phyloP scores from a whole-genome alignment of 148 eudicot species.

The Suaeda aralocaspica region DNA sequence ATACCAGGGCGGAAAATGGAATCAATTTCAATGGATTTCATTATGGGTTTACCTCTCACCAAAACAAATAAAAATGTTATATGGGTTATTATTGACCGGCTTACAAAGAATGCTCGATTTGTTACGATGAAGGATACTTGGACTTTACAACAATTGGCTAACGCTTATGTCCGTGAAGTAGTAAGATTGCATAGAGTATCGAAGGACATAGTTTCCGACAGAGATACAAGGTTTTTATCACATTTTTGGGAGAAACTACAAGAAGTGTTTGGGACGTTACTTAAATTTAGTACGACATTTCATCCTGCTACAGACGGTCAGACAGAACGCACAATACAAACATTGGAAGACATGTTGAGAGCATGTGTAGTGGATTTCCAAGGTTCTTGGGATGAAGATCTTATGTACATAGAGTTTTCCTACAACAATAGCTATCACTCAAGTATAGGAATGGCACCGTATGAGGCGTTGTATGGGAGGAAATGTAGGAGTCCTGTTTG shows the following conservation, averaged over 20 bases:
- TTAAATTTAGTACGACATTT: not conserved
- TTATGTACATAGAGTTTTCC: too few species aligned
- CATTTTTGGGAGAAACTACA: not conserved
- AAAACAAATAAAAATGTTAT: not conserved
- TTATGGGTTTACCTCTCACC: not conserved
- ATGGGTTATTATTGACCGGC: not conserved
- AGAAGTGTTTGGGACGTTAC: not conserved
- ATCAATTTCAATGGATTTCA: not conserved
- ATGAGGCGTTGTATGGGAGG: too few species aligned
- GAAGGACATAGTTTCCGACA: not conserved
- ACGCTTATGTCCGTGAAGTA: not conserved
- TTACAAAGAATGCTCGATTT: not conserved
- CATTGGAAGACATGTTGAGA: too few species aligned
- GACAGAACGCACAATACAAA: too few species aligned
- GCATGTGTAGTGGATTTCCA: too few species aligned
- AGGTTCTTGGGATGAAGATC: too few species aligned
- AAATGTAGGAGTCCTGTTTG: too few species aligned
- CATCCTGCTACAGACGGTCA: too few species aligned
- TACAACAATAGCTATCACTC: too few species aligned
- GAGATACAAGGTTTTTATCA: not conserved
- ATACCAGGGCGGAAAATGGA: not conserved
- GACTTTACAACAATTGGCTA: not conserved
- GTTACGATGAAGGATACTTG: not conserved
- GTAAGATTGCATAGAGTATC: not conserved
- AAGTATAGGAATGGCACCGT: too few species aligned